Evolutionary conservation across 805 yeast species (phyloP).

Genomic region (Lipomyces japonicus): DNA sequence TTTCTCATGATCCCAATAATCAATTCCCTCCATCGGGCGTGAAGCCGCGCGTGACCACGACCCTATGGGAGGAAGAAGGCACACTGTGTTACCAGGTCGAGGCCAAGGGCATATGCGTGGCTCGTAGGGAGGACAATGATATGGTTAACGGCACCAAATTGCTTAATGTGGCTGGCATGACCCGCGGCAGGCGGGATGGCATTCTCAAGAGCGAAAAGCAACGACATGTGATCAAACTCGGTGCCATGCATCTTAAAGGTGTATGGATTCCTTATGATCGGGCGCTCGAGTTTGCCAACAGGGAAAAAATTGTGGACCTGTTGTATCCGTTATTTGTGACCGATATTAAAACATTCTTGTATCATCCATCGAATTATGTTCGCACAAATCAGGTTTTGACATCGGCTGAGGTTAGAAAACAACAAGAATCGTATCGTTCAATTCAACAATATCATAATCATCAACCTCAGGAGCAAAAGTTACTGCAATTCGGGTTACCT

Average conservation of each 20-base stretch:
- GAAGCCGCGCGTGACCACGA: conserved; percentile 63
- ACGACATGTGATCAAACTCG: conserved; percentile 78
- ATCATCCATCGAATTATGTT: conserved; percentile 36
- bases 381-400: conserved; percentile 38
- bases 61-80: conserved; percentile 86
- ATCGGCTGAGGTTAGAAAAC: no score
- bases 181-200: conserved; percentile 86
- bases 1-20: conserved; percentile 31
- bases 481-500: no score
- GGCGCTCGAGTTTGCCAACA: conserved; percentile 74
- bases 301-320: conserved; percentile 68
- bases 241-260: conserved; percentile 84
- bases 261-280: conserved; percentile 89
- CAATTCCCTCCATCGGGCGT: conserved; percentile 34
- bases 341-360: conserved; percentile 52
- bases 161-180: conserved; percentile 79
- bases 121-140: conserved; percentile 80
- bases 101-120: conserved; percentile 73
- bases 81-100: conserved; percentile 83
- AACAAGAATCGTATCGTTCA: no score
- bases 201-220: conserved; percentile 72
- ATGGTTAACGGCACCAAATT: conserved; percentile 85
- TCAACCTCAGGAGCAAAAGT: no score
- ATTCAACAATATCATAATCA: no score
- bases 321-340: conserved; percentile 70